Conservation (phyloP, 2,329 filamentous ascomycete species). For the Leptodontidium sp. region DNA sequence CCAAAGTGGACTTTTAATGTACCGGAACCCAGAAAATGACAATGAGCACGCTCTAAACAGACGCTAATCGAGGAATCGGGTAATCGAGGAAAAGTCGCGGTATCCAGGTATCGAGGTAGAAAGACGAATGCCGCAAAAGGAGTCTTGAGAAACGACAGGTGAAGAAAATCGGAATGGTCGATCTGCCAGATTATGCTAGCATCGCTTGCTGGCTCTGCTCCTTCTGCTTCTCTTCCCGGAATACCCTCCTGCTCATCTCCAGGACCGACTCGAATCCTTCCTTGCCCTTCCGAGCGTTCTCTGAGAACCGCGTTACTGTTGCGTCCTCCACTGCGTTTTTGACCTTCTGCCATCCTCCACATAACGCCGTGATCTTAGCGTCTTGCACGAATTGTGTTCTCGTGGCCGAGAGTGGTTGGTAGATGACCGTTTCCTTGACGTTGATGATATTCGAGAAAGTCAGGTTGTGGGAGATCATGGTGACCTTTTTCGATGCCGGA, state of each 20-base stretch:
- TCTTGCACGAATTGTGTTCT: conserved; percentile 87
- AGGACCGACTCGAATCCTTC: conserved; percentile 96
- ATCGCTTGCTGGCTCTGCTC: conserved; percentile 48
- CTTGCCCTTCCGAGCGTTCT: conserved; percentile 89
- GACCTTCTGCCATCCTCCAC: conserved; percentile 96
- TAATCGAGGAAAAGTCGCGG: conserved; percentile 9
- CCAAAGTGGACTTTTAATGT: conserved; percentile 24
- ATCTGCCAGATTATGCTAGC: conserved; percentile 19
- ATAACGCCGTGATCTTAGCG: conserved; percentile 91
- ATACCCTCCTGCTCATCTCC: conserved; percentile 90
- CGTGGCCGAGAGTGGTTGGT: conserved; percentile 67
- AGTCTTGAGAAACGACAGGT: neutral
- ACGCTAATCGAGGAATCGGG: conserved; percentile 20
- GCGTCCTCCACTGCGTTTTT: conserved; percentile 96
- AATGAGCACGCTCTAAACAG: conserved; percentile 22
- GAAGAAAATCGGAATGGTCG: neutral
- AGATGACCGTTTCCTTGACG: conserved; percentile 92
- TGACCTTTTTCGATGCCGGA: conserved; percentile 82
- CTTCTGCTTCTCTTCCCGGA: conserved; percentile 83
- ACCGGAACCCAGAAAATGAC: neutral
- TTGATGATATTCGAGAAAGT: conserved; percentile 90
- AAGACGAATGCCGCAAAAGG: neutral
- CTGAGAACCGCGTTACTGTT: conserved; percentile 85
- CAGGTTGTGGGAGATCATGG: conserved; percentile 95
- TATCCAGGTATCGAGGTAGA: conserved; percentile 12